A percentile compares a stretch with the other conserved stretches of the same genome.
Conservation (phyloP, 106 monocot species). For the Hemerocallis citrina region DNA sequence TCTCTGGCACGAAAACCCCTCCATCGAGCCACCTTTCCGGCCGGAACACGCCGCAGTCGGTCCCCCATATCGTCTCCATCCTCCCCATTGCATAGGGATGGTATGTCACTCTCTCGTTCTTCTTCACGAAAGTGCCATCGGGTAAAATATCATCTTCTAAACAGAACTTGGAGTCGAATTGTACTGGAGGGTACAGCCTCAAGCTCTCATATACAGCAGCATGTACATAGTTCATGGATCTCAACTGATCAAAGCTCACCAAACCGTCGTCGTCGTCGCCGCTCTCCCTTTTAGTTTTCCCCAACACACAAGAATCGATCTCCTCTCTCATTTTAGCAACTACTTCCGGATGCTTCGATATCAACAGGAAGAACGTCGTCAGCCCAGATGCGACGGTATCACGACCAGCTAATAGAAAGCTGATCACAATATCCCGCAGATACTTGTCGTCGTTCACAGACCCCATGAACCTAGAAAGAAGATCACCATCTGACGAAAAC, state of each 20-base stretch:
- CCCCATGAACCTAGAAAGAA: constrained; percentile 47
- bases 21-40: constrained; percentile 48
- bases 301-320: too few relatives aligned
- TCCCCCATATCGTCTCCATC: constrained; percentile 49
- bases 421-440: too few relatives aligned
- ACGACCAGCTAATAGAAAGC: too few relatives aligned
- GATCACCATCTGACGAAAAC: constrained; percentile 48
- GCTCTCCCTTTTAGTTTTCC: too few relatives aligned
- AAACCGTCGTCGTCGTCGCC: too few relatives aligned
- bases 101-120: constrained; percentile 38
- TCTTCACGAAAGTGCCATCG: constrained; percentile 34
- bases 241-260: too few relatives aligned
- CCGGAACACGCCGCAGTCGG: constrained; percentile 21
- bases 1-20: constrained; percentile 24
- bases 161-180: constrained; percentile 61
- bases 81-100: constrained; percentile 54
- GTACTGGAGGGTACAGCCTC: constrained; percentile 66
- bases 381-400: constrained; percentile 48
- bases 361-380: constrained; percentile 39
- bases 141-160: constrained; percentile 45
- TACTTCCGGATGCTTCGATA: constrained; percentile 27
- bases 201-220: constrained; percentile 66
- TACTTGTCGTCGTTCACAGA: constrained; percentile 41
- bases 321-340: constrained; percentile 12
- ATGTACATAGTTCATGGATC: constrained; percentile 58